Base-by-base conservation (phyloP, 169 alveolate species). In the Plasmodium cynomolgi region DNA sequence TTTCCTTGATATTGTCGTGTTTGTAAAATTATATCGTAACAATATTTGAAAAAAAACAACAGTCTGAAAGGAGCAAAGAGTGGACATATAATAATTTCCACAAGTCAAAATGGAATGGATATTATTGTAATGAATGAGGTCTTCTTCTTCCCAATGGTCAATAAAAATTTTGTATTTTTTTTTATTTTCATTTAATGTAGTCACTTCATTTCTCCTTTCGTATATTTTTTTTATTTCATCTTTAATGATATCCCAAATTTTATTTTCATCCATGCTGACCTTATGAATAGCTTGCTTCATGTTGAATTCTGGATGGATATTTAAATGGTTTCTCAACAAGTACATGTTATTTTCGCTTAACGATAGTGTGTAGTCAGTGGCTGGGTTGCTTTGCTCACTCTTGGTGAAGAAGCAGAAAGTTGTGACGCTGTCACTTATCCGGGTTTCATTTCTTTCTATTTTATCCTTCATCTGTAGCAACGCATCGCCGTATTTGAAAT, bases 121-220 rank as follows among this genome's bases (percentile, higher is more conserved):
- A 56, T 71, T 86, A 77, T 86, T 86, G n/a, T 86, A 86, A 86
- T 86, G 86, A 33, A 86, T 79, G n/a, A 86, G 34, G 50, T 77
- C 85, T 86, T 86, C 93, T 20, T 75, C 8, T 54, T 86, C 93
- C 93, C 93, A 86, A 77, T 86, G 77, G 71, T 86, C 93, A 77
- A 86, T 75, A 86, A 75, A 86, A 54, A 86, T 77, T 13, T 86
- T 86, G 81, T 75, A 75, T 8, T 50, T 86, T 75, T 79, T 56
- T 86, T 86, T 86, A 58, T 77, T 86, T 86, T 86, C 82, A 47
- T 50, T 86, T 77, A 86, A 86, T 29, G n/a, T 2, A 2, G 68
- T 17, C 9, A 75, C 9, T 75, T 86, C 85, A 33, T 86, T 79
- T 77, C 81, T 86, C 37, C 81, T 54, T 75, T 86, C 58, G 26